Evolutionary conservation across 2,329 filamentous ascomycete genomes (phyloP).

Genomic region (Ascochyta pisi): DNA sequence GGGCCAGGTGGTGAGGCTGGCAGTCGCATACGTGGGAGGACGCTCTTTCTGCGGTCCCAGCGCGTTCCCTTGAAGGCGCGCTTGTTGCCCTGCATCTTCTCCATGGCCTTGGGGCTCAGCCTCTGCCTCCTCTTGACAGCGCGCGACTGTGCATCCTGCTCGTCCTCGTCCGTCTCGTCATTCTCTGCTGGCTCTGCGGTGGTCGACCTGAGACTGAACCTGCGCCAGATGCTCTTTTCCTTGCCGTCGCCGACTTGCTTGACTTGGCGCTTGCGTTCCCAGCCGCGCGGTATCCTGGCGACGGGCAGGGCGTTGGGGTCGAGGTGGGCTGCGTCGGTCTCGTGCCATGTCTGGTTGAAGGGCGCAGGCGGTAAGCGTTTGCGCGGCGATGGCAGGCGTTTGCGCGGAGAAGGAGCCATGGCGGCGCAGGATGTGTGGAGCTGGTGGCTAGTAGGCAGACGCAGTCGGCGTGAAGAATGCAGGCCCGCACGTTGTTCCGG

Average conservation of each 20-base stretch:
- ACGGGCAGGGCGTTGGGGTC: constrained; percentile 51
- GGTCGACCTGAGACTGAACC: constrained; percentile 46
- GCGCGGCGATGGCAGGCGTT: constrained; percentile 37
- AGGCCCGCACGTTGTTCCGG: constrained; percentile 1
- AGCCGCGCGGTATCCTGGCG: constrained; percentile 54
- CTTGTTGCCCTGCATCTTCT: constrained; percentile 37
- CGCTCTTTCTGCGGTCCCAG: constrained; percentile 47
- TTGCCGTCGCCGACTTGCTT: constrained; percentile 47
- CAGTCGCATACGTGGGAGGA: constrained; percentile 40
- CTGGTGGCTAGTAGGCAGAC: constrained; percentile 24
- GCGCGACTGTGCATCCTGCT: constrained; percentile 46
- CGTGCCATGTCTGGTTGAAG: constrained; percentile 51
- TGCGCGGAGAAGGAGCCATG: constrained; percentile 43
- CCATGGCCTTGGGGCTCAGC: constrained; percentile 43
- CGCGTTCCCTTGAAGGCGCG: constrained; percentile 46
- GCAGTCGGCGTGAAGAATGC: neutral
- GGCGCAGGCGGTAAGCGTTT: constrained; percentile 32
- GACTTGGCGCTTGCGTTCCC: constrained; percentile 56
- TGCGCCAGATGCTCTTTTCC: constrained; percentile 58
- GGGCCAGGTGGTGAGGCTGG: neutral
- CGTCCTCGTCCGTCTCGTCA: constrained; percentile 29
- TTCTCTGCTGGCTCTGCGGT: constrained; percentile 22
- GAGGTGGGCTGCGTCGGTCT: constrained; percentile 51
- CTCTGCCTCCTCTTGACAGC: constrained; percentile 55
- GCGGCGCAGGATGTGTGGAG: constrained; percentile 12